Evolutionary conservation across 352 stramenopile genomes (phyloP), one percentile per base, ranked within the genome.

Genomic region (Phytopythium montanum): DNA sequence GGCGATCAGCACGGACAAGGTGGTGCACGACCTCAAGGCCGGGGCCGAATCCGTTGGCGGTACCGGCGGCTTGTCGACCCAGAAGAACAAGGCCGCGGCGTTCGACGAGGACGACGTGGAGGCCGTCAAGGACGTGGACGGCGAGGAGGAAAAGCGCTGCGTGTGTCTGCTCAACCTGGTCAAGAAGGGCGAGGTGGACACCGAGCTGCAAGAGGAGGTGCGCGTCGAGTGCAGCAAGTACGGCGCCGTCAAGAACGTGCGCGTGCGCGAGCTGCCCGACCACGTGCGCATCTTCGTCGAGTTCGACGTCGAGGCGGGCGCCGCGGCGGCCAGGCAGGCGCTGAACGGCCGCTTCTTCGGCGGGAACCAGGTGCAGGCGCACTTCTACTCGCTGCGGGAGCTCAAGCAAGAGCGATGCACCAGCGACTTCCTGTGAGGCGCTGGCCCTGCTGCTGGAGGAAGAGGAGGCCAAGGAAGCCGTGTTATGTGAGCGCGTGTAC

Each of bases 251-350:
- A 70, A 73, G 38, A 71, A 61, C 7, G 83, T 92, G 48, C 67
- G 72, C 44, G 80, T 92, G 52, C 68, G 76, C 36, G 83, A 92
- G 45, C 59, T 90, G 48, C 63, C 62, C 49, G 71, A 86, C 65
- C 80, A 92, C 65, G 83, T 90, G 62, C 83, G 83, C 52, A 72
- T 92, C 23, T 92, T 92, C 72, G 83, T 90, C 57, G 68, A 88
- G 56, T 92, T 88, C 68, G 44, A 65, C n/a, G 58, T 72, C 62
- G 68, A 69, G 51, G 68, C 61, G 54, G 77, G 69, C 29, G 77
- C 83, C 18, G 41, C 57, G 10, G 76, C 81, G 45, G 80, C 75
- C 48, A 85, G 85, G 33, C 62, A 77, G 46, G 75, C 80, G 44
- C 67, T 92, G 34, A 77, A 89, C 46, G 83, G 83, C 18, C 80